Base-by-base conservation (phyloP, 2,329 filamentous ascomycete species). In the Capronia epimyces region DNA sequence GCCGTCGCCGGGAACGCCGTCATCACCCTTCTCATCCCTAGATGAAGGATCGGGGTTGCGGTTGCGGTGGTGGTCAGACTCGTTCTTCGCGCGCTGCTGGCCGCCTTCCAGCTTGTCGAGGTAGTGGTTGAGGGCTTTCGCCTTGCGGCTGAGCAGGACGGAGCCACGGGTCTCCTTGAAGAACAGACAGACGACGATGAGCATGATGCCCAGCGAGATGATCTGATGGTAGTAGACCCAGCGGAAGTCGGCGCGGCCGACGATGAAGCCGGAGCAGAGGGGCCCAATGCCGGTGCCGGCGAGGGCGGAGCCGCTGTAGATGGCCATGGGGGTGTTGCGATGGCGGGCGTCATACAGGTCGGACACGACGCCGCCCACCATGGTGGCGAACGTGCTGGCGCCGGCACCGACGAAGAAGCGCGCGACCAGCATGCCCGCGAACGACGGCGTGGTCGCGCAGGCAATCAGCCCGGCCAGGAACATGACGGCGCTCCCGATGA, bases 171-270 rank as follows among this genome's bases (percentile, higher is more conserved):
- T 95, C 67, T 96, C 90, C 39, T 82, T 80, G 69, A 95, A 90
- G 49, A 88, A 79, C 3, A 86, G 47, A 9, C 79, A 75, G 18
- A 95, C 78, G 1, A 82, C 69, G 1, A 80, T 59, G 47, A 89
- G 78, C 40, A 93, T 67, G 1, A 82, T 65, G 0, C 75, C 81
- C 48, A 83, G 80, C 18, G 79, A 70, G 40, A 95, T 89, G 6
- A 82, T 80, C 60, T 96, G 90, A 22, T 90, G 75, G 77, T 89
- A 95, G 66, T 94, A 95, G 0, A 90, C 80, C 89, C 89, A 95
- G 55, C 87, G 81, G 88, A 88, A 95, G 3, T 70, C 76, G 1
- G 80, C 75, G 44, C 80, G 75, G 29, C 86, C 71, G 0, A 84
- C 80, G 55, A 96, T 81, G 40, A 84, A 80, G 0, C 86, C 81